These are phyloP conservation scores for Alternaria atra DNA, from an alignment of 2,329 filamentous ascomycete species.

Conservation along the genomic window DNA sequence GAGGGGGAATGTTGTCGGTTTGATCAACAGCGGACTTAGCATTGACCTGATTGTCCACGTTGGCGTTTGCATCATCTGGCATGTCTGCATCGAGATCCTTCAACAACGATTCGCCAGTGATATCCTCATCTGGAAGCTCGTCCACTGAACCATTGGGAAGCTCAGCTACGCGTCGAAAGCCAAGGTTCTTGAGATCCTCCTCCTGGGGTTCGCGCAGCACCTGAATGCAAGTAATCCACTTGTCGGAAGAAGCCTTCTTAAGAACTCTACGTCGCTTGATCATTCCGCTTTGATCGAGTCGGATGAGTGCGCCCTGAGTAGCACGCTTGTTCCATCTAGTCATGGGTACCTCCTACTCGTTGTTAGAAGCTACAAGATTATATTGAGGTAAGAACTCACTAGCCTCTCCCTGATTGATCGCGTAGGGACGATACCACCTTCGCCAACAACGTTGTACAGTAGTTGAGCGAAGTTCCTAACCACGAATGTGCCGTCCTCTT, in stretches of 20 bases:
- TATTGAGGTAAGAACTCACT: slow-evolving; percentile 35
- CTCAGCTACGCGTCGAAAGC: slow-evolving; percentile 35
- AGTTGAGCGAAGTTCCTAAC: slow-evolving; percentile 60
- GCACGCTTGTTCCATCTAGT: slow-evolving; percentile 51
- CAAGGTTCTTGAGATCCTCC: slow-evolving; percentile 46
- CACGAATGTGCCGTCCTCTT: slow-evolving; percentile 52
- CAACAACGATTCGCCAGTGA: slow-evolving; percentile 41
- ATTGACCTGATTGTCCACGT: slow-evolving; percentile 30
- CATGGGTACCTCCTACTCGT: slow-evolving; percentile 39
- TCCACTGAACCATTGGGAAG: slow-evolving; percentile 20
- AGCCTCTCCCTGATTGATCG: slow-evolving; percentile 62
- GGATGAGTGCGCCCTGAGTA: slow-evolving; percentile 50
- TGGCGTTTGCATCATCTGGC: slow-evolving; percentile 29
- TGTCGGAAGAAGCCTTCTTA: slow-evolving; percentile 35
- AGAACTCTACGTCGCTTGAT: slow-evolving; percentile 50
- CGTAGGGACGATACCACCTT: slow-evolving; percentile 61
- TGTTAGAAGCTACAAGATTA: slow-evolving; percentile 23
- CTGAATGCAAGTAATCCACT: slow-evolving; percentile 51
- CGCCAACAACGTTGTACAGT: slow-evolving; percentile 60
- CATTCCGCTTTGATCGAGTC: slow-evolving; percentile 53
- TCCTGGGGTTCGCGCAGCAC: slow-evolving; percentile 51
- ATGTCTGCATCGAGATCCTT: slow-evolving; percentile 45
- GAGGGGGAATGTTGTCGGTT: slow-evolving; percentile 53
- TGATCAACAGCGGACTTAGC: slow-evolving; percentile 25
- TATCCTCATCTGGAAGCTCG: slow-evolving; percentile 41